These are phyloP conservation scores for Gamarada debralockiae DNA, from an alignment of 495 filamentous ascomycete species.

Conservation along the genomic window DNA sequence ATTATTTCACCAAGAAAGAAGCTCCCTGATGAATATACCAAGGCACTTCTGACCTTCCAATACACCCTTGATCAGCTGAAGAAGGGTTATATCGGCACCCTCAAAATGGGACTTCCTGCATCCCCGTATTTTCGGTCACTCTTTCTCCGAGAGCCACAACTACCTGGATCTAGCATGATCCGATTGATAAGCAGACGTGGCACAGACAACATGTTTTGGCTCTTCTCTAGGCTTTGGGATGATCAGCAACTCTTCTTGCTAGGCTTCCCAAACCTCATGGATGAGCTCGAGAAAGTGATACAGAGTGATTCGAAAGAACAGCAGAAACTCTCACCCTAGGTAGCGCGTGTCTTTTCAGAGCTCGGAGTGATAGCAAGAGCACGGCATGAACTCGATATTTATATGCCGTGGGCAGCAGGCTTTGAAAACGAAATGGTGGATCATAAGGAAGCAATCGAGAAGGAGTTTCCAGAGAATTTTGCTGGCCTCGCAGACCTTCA, in stretches of 20 bases:
- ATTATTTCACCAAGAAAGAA: conserved; percentile 27
- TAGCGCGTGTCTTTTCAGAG: conserved; percentile 36
- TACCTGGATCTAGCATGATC: neutral
- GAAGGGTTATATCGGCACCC: conserved; percentile 19
- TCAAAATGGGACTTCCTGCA: neutral
- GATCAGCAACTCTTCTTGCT: conserved; percentile 24
- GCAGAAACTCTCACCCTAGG: conserved; percentile 34
- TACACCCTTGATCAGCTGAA: conserved; percentile 28
- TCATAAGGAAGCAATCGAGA: conserved; percentile 25
- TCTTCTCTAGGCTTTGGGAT: conserved; percentile 10
- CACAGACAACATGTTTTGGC: neutral
- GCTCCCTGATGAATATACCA: conserved; percentile 33
- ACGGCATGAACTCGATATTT: conserved; percentile 37
- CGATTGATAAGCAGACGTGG: neutral
- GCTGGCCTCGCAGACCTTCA: conserved; percentile 10
- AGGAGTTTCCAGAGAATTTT: conserved; percentile 23
- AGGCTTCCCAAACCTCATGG: conserved; percentile 32
- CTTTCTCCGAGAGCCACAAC: neutral
- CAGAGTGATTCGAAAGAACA: conserved; percentile 30
- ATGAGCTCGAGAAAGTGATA: conserved; percentile 43
- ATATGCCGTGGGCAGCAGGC: conserved; percentile 42
- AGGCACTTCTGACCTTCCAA: conserved; percentile 32
- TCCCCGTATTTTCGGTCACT: conserved; percentile 1
- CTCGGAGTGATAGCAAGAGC: conserved; percentile 39
- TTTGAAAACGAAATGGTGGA: conserved; percentile 28